Conservation (phyloP, 202 grass and related monocot species). For the Panicum hallii region DNA sequence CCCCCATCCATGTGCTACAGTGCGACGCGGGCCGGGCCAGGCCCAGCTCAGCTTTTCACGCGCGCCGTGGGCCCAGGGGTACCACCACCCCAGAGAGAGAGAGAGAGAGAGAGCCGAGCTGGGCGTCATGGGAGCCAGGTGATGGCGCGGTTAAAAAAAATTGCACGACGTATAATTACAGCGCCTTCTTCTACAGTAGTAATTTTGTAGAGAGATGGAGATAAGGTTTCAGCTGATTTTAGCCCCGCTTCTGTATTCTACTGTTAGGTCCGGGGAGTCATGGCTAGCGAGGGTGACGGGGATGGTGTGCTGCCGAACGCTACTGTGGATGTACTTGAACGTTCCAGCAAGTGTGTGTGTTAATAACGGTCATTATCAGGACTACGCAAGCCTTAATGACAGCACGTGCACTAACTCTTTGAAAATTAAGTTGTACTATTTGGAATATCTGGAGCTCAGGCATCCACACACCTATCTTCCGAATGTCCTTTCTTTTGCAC, state of each 20-base stretch:
- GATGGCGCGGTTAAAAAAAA: background rate
- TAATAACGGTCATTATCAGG: slow-evolving; percentile 21
- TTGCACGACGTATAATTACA: background rate
- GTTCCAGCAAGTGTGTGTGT: slow-evolving; percentile 2
- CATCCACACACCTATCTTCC: background rate
- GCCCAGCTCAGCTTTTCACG: slow-evolving; percentile 33
- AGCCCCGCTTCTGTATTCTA: background rate
- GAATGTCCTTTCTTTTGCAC: background rate
- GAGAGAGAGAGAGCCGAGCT: background rate
- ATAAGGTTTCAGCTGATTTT: background rate
- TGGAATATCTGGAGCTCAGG: background rate
- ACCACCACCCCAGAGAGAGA: background rate
- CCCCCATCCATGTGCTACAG: slow-evolving; percentile 21
- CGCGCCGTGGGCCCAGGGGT: slow-evolving; percentile 20
- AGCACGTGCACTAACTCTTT: background rate
- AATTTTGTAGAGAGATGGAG: background rate
- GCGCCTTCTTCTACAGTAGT: background rate
- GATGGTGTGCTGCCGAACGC: background rate
- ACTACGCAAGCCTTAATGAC: background rate
- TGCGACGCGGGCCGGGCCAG: background rate
- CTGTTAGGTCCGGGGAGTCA: background rate
- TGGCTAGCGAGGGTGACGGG: background rate
- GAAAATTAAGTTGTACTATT: background rate
- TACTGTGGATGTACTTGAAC: slow-evolving; percentile 1
- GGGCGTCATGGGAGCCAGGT: background rate